Evolutionary conservation across 768 basidiomycete species (phyloP), one percentile per base, ranked within the genome.

Genomic region (Hydnomerulius pinastri): DNA sequence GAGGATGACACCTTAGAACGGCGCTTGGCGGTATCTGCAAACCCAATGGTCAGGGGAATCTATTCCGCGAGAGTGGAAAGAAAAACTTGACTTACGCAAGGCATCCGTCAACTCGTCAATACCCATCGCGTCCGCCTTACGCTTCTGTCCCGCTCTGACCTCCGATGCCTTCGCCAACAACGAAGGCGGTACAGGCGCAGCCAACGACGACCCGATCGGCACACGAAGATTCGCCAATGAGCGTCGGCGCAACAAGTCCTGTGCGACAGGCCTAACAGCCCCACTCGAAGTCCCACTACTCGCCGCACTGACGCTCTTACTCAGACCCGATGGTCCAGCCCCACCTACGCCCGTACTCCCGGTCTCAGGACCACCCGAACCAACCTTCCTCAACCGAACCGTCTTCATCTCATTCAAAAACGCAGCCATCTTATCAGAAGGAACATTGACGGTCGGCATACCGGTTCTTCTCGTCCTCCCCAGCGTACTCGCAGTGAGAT

Each of bases 371-470:
- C 7, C 0, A 29, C 60, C 62, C n/a, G 66, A 64, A 33, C 67
- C 67, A 0, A 86, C 81, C 64, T 80, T 88, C 54, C 79, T 77
- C 43, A 92, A 59, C 41, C 84, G 74, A 21, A 83, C 86, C 1
- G 79, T 85, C 73, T 90, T 91, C 77, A 92, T 83, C 65, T 92
- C 90, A 6, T 71, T 83, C 54, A 92, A 67, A 60, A 92, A 92
- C 1, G 85, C 87, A 0, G 85, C 86, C 86, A 92, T 90, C 64
- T 91, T 87, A 53, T 91, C 90, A 2, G 85, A 77, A 0, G 87
- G 78, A 9, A 92, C 75, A n/a, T 85, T 86, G 10, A 90, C 73
- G 0, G 86, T 82, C 0, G 89, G 84, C 50, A 80, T 78, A 6
- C 85, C 85, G 12, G 77, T 65, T 45, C 80, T 79, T 46, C 61